Percentiles rank a stretch among this genome's conserved stretches.
Conservation (phyloP, 129 eudicot species). For the sunflower (Helianthus annuus) region DNA sequence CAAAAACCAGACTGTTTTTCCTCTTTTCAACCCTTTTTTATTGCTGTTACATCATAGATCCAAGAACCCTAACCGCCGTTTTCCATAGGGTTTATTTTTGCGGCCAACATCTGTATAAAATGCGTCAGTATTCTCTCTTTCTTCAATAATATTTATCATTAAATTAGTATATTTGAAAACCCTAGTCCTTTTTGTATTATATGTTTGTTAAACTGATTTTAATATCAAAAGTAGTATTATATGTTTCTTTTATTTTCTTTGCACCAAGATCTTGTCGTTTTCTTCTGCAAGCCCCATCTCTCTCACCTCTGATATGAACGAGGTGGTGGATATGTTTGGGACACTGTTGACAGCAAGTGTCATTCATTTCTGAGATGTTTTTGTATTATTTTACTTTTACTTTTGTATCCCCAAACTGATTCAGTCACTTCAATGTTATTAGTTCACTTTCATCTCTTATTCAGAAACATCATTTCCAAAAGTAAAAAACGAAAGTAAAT, state of each 20-base stretch:
- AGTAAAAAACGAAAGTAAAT: neutral
- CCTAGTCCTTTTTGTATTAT: neutral
- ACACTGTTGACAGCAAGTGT: constrained; percentile 34
- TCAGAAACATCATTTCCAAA: constrained; percentile 10
- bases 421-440: constrained; percentile 59
- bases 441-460: constrained; percentile 22
- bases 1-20: constrained; percentile 9
- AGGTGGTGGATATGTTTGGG: constrained; percentile 32
- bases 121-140: constrained; percentile 33
- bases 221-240: neutral
- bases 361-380: constrained; percentile 35
- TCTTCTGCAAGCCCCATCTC: constrained; percentile 21
- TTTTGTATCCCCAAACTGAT: constrained; percentile 39
- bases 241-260: constrained; percentile 12
- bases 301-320: constrained; percentile 17
- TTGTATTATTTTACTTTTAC: constrained; percentile 17
- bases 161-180: neutral
- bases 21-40: constrained; percentile 3
- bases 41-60: constrained; percentile 44
- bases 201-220: constrained; percentile 33
- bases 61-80: constrained; percentile 47
- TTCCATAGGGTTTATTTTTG: constrained; percentile 35
- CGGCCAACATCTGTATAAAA: constrained; percentile 40
- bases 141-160: neutral
- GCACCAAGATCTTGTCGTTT: constrained; percentile 51